phyloP scores from a whole-genome alignment of 192 early-diverging fungal species.

The Mortierella claussenii region DNA sequence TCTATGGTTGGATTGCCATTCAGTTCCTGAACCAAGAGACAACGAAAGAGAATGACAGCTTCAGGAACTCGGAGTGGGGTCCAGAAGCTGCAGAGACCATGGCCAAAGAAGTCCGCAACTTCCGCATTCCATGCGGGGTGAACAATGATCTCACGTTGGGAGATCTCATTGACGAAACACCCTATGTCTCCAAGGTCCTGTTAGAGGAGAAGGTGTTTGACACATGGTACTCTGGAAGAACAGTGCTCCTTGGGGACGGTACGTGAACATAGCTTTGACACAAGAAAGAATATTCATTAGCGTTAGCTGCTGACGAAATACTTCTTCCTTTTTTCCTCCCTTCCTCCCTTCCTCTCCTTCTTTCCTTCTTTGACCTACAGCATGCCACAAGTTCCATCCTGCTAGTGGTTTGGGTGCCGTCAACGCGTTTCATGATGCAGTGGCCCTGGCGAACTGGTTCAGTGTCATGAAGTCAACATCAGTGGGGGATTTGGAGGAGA shows the following conservation, averaged over 20 bases:
- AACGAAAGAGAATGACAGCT: neutral
- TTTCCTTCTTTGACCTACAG: no score
- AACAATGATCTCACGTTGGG: neutral
- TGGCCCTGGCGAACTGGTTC: no score
- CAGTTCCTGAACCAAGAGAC: neutral
- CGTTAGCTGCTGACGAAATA: no score
- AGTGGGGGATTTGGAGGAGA: neutral
- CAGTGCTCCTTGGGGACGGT: slow-evolving; percentile 31
- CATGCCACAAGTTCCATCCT: no score
- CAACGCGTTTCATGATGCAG: slow-evolving; percentile 21
- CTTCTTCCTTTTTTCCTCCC: no score
- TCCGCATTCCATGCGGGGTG: slow-evolving; percentile 5
- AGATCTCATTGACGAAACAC: slow-evolving; percentile 12
- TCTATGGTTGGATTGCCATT: neutral
- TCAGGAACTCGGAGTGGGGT: slow-evolving; percentile 4
- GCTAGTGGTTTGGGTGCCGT: slow-evolving; percentile 9
- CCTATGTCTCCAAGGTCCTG: slow-evolving; percentile 21
- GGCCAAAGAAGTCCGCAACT: slow-evolving; percentile 16
- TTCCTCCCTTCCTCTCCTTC: no score
- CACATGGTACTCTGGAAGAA: slow-evolving; percentile 24
- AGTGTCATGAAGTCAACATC: neutral
- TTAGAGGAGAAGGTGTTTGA: slow-evolving; percentile 36
- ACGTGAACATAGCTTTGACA: no score
- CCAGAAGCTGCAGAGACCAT: slow-evolving; percentile 1
- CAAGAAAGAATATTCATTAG: no score